Base-by-base conservation (phyloP, 768 basidiomycete species). In the Lentinula sp. region DNA sequence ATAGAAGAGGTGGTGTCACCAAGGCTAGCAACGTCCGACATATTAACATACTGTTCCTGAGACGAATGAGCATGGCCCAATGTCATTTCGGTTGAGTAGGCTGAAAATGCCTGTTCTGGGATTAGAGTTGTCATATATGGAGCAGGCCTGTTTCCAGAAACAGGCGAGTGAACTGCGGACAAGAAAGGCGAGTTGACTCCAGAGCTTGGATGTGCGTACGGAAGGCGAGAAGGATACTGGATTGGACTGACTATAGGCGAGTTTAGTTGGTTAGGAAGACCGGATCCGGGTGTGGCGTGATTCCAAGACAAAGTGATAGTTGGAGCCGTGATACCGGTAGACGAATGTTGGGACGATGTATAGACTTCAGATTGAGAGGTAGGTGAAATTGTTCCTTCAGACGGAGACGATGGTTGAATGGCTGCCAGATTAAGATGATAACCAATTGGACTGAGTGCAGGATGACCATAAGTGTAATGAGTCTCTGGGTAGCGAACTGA, bases 1-100 rank as follows among this genome's bases (percentile, higher is more conserved):
- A 35, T 11, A 16, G 32, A n/a, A 32, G 48, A 34, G 34, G 40
- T 11, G 5, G 32, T 7, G 28, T 18, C 42, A 18, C 35, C 60
- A 40, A 52, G 37, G 28, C 21, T 54, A 21, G 60, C 60, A 23
- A 55, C 60, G n/a, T 55, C 60, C 13, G 60, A 61, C 60, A 61
- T 16, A 28, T 37, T 43, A 15, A 55, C 60, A 31, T 49, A 60
- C 37, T 60, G 59, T 21, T 52, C 49, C 18, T 15, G 40, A 23
- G 57, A 31, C 16, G 32, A 39, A 5, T 13, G 28, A 15, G 16
- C 34, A 28, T 46, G 18, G 5, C 23, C 35, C 9, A 21, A 31
- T n/a, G 57, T 10, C 28, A 5, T 10, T 45, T 23, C 16, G 21
- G 39, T 5, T 40, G 39, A n/a, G 23, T 43, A n/a, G 42, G 40